Evolutionary conservation across 208 protist genomes (phyloP).

Genomic region (Leishmania guyanensis): DNA sequence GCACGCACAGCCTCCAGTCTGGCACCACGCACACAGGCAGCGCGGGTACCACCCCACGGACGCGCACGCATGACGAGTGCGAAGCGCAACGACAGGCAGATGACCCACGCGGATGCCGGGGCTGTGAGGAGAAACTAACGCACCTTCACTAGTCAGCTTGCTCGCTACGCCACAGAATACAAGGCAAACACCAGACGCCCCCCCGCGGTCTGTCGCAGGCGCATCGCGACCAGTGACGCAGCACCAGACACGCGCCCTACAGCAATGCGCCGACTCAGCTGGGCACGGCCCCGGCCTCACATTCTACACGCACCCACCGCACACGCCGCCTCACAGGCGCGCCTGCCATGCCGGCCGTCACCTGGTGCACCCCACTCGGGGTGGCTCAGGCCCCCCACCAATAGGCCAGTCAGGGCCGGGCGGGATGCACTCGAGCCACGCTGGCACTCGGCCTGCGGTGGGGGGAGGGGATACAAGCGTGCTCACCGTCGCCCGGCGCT

Average conservation of each 20-base stretch:
- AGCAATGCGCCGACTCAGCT: background rate
- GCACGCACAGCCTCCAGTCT: no score
- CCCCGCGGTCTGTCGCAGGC: no score
- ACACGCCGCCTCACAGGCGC: background rate
- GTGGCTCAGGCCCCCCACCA: background rate
- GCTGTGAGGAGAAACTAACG: no score
- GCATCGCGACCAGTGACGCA: background rate
- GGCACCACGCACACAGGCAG: no score
- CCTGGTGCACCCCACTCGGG: background rate
- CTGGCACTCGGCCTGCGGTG: background rate
- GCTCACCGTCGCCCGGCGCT: background rate
- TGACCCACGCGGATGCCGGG: no score
- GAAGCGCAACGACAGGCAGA: no score
- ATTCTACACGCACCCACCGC: background rate
- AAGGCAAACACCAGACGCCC: no score
- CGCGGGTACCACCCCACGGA: no score
- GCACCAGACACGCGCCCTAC: background rate
- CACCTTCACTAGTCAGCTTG: no score
- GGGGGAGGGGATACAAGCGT: background rate
- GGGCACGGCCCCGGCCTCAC: background rate
- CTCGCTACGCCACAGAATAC: no score
- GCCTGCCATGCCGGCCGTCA: background rate
- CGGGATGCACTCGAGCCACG: background rate
- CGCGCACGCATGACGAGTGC: no score
- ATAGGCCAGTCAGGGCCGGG: background rate